Evolutionary conservation across 352 stramenopile genomes (phyloP).

Genomic region (Plasmopara viticola): DNA sequence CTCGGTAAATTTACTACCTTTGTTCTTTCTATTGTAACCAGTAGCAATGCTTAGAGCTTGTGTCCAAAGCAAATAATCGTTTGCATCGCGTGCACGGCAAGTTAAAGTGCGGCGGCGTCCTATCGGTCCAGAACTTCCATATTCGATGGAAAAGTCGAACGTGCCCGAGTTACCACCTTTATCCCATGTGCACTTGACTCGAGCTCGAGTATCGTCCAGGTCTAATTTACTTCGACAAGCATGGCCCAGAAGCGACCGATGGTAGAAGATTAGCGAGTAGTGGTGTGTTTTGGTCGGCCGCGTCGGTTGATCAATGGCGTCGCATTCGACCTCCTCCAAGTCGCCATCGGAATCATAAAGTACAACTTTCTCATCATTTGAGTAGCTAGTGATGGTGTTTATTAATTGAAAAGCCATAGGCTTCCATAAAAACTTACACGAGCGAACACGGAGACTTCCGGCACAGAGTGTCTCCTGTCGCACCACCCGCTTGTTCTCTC

Average conservation of each 20-base stretch:
- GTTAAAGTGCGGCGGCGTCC: constrained; percentile 17
- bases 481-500: constrained; percentile 18
- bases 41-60: constrained; percentile 17
- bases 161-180: constrained; percentile 23
- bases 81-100: constrained; percentile 23
- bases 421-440: constrained; percentile 35
- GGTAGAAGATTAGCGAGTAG: constrained; percentile 28
- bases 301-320: constrained; percentile 22
- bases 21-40: constrained; percentile 16
- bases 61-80: constrained; percentile 31
- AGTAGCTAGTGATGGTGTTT: constrained; percentile 20
- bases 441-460: constrained; percentile 24
- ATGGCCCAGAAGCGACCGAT: constrained; percentile 25
- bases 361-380: constrained; percentile 17
- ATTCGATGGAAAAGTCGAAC: constrained; percentile 31
- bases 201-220: constrained; percentile 13
- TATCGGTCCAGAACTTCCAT: constrained; percentile 9
- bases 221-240: constrained; percentile 25
- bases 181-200: constrained; percentile 18
- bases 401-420: constrained; percentile 24
- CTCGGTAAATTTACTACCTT: constrained; percentile 4
- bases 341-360: constrained; percentile 22
- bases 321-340: constrained; percentile 17
- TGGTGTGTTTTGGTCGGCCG: constrained; percentile 20
- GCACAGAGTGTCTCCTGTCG: constrained; percentile 19